Conservation (phyloP, 2,329 filamentous ascomycete species). For the Cryphonectria radicalis region DNA sequence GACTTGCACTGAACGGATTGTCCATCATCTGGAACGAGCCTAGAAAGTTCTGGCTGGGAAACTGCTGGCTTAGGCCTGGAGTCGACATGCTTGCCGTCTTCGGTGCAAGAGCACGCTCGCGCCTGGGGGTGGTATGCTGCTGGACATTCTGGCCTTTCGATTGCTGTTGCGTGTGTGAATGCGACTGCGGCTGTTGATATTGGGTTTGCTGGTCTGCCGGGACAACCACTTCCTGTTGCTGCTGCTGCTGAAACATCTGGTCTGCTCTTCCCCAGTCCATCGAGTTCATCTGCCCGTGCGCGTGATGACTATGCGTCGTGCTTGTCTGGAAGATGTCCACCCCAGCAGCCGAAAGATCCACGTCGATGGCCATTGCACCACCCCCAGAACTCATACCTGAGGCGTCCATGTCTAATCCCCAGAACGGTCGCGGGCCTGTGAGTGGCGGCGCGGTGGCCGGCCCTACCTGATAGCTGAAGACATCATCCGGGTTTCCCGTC, state of each 20-base stretch:
- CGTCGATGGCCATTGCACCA: slow-evolving; percentile 24
- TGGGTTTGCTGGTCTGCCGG: slow-evolving; percentile 35
- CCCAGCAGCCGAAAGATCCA: slow-evolving; percentile 52
- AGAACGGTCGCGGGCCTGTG: slow-evolving; percentile 52
- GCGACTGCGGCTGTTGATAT: slow-evolving; percentile 26
- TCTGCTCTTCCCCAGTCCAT: slow-evolving; percentile 62
- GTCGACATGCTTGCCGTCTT: slow-evolving; percentile 46
- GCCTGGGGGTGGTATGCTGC: slow-evolving; percentile 41
- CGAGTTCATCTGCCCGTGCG: slow-evolving; percentile 54
- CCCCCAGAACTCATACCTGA: slow-evolving; percentile 56
- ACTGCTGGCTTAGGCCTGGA: slow-evolving; percentile 39
- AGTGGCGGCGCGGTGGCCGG: slow-evolving; percentile 54
- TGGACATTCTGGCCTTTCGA: slow-evolving; percentile 31
- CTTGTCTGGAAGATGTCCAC: slow-evolving; percentile 49
- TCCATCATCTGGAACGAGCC: slow-evolving; percentile 51
- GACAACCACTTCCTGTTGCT: slow-evolving; percentile 41
- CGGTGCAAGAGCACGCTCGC: slow-evolving; percentile 54
- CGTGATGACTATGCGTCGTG: slow-evolving; percentile 30
- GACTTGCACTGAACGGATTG: slow-evolving; percentile 53
- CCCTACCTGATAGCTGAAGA: slow-evolving; percentile 64
- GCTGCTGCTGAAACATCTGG: slow-evolving; percentile 57
- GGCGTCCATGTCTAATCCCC: slow-evolving; percentile 62
- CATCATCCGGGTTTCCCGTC: slow-evolving; percentile 51
- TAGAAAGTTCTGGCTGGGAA: slow-evolving; percentile 35
- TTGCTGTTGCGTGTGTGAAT: too few species aligned